Base-by-base conservation (phyloP, 2,329 filamentous ascomycete species). In the Monilinia fructicola region DNA sequence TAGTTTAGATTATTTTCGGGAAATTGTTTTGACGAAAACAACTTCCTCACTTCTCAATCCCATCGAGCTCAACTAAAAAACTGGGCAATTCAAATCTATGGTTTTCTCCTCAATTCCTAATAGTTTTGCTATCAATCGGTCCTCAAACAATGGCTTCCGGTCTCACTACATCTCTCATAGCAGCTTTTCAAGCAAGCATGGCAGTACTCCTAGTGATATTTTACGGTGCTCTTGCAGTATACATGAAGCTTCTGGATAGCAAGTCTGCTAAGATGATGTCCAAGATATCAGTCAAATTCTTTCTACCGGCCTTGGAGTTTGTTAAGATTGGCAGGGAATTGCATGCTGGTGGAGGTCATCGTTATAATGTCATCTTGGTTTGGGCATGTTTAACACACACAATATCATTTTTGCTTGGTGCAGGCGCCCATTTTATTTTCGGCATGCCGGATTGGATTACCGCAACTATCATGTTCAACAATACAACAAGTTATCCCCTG, bases 381-480 rank as follows among this genome's bases (percentile, higher is more conserved):
- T 83, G 81, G 81, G 78, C 79, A 2, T 67, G 81, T 21, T 54
- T 77, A 40, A 76, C 77, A 72, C 78, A 81, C 64, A 52, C 76
- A 16, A 55, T 79, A 0, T 81, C 79, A 0, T 80, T 82, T 66
- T 66, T 75, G 5, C 72, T 82, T 21, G 81, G 81, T 35, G 73
- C 78, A 2, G 67, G 76, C 5, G 77, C 75, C 18, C 77, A 78
- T 64, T 71, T 74, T 38, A 67, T 77, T 1, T 69, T 83, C 2
- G 75, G 75, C 26, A 78, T 83, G 77, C 81, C 81, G 4, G 77
- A 79, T 69, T 83, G 80, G 80, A 78, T 79, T 9, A 79, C 78
- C 0, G 77, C 79, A 0, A 81, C 80, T 7, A 74, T 82, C 60
- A 79, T 81, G 70, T 82, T 83, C 75, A 83, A 82, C 72, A 83